These are phyloP conservation scores for Arthrobotrys iridis DNA, from an alignment of 2,329 filamentous ascomycete genomes.

Conservation along the genomic window DNA sequence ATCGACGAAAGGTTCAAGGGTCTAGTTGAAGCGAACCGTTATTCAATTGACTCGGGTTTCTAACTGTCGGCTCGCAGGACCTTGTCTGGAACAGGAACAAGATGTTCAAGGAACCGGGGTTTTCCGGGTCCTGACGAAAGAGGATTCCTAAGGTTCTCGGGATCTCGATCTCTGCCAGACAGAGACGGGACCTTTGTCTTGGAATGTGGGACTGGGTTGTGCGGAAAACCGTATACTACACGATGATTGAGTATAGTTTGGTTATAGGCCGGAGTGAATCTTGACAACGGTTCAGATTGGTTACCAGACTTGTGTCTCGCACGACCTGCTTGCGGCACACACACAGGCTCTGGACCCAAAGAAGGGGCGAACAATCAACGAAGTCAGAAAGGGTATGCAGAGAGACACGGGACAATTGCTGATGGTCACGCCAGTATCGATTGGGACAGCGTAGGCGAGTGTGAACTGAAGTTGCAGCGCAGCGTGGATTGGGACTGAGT, in stretches of 20 bases:
- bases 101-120: not conserved
- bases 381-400: conserved; percentile 8
- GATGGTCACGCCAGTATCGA: conserved; percentile 39
- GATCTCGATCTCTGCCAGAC: conserved; percentile 16
- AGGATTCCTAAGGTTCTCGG: conserved; percentile 13
- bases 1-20: conserved; percentile 26
- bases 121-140: not conserved
- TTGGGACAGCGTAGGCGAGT: conserved; percentile 50
- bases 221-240: too few species aligned
- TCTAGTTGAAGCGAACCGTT: conserved; percentile 12
- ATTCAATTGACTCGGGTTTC: conserved; percentile 25
- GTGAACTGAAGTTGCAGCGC: conserved; percentile 22
- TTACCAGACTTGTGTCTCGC: conserved; percentile 11
- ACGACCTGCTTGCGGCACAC: conserved; percentile 19
- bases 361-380: conserved; percentile 7
- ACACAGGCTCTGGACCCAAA: conserved; percentile 14
- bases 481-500: not conserved
- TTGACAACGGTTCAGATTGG: conserved; percentile 17
- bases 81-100: conserved; percentile 14
- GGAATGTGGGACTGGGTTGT: conserved; percentile 5
- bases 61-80: conserved; percentile 10
- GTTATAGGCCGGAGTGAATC: conserved; percentile 11
- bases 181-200: conserved; percentile 4
- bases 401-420: conserved; percentile 28
- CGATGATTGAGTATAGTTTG: conserved; percentile 15